Conservation (phyloP, 306 rosid species). For the Abrus precatorius region DNA sequence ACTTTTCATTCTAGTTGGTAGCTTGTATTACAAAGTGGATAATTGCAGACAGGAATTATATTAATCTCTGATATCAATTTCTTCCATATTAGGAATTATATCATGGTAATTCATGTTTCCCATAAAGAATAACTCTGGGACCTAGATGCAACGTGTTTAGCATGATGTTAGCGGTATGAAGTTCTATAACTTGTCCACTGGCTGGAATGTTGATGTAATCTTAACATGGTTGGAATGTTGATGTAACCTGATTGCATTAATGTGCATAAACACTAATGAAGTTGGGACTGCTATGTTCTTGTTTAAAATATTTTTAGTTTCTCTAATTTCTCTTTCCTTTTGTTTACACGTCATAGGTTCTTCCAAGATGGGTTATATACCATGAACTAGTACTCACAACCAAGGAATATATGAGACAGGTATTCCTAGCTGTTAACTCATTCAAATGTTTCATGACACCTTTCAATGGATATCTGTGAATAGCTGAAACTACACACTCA, state of each 20-base stretch:
- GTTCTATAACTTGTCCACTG: no score
- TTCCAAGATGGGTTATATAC: constrained; percentile 92
- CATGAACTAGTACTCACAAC: constrained; percentile 94
- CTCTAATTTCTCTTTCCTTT: background rate
- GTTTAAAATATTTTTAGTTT: constrained; percentile 11
- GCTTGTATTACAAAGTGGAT: no score
- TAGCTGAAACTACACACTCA: constrained; percentile 46
- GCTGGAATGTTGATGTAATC: no score
- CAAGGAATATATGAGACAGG: constrained; percentile 99
- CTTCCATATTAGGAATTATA: background rate
- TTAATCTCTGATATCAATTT: background rate
- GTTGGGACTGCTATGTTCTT: constrained; percentile 27
- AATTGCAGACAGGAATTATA: no score
- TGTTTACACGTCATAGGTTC: constrained; percentile 64
- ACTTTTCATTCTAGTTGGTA: no score
- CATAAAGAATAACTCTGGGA: background rate
- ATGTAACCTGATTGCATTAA: constrained; percentile 5
- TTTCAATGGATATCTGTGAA: constrained; percentile 23
- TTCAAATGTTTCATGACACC: constrained; percentile 14
- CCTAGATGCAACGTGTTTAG: no score
- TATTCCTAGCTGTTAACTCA: constrained; percentile 35
- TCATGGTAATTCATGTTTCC: background rate
- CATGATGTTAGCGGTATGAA: no score
- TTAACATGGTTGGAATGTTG: background rate
- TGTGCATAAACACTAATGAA: background rate